These are phyloP conservation scores for Hortaea werneckii DNA, from an alignment of 2,329 filamentous ascomycete species.

Conservation along the genomic window DNA sequence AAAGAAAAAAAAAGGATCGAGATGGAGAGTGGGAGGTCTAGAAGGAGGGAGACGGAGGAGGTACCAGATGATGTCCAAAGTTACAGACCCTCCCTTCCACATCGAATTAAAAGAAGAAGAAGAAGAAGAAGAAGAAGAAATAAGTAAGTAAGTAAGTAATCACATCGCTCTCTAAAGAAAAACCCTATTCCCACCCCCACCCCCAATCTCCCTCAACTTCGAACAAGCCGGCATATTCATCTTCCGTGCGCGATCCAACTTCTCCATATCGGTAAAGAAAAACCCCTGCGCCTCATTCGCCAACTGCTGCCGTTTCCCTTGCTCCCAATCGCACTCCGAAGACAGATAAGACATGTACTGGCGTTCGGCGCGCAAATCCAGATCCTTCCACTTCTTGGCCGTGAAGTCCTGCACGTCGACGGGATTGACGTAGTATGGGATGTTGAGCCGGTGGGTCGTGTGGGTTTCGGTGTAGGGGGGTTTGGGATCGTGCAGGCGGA, in stretches of 20 bases:
- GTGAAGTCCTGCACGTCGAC: conserved; percentile 62
- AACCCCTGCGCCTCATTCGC: conserved; percentile 74
- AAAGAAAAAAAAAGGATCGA: no score
- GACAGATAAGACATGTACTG: conserved; percentile 59
- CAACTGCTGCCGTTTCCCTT: conserved; percentile 53
- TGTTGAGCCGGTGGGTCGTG: conserved; percentile 56
- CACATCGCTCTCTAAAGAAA: no score
- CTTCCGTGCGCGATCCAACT: conserved; percentile 59
- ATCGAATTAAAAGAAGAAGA: no score
- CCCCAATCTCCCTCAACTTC: conserved; percentile 43
- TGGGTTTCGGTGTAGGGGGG: conserved; percentile 67
- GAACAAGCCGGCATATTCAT: conserved; percentile 52
- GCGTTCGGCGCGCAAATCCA: conserved; percentile 70
- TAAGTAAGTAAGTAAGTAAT: no score
- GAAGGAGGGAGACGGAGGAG: no score
- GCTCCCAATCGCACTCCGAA: conserved; percentile 65
- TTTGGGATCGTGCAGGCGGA: conserved; percentile 64
- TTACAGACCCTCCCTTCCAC: no score
- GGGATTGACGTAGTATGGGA: conserved; percentile 81
- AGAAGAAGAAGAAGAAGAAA: no score
- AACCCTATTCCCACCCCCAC: no score
- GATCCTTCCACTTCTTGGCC: conserved; percentile 55
- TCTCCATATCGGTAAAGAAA: conserved; percentile 72
- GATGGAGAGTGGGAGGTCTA: no score
- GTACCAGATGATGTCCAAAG: no score